Base-by-base conservation (phyloP, 202 grass and related monocot species). In the Carex arenaria region DNA sequence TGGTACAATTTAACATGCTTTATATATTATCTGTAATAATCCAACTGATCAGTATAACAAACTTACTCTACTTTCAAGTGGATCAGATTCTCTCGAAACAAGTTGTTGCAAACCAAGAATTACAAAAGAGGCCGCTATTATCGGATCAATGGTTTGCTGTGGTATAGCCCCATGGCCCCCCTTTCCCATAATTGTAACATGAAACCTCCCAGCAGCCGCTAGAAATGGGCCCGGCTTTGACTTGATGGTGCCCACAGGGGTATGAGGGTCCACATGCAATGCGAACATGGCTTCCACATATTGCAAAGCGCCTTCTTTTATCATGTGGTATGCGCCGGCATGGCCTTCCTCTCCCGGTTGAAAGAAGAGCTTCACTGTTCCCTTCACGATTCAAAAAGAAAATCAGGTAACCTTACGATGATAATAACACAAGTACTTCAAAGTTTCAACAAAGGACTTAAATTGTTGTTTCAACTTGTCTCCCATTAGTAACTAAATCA, bases 341-440 rank as follows among this genome's bases (percentile, higher is more conserved):
- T 73, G n/a, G 42, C 87, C 84, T 87, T 94, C 87, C 80, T 94
- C 92, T 70, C 81, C 92, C 40, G 92, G 90, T 78, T 92, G 89
- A 82, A 94, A 94, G 22, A 92, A 80, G 32, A 94, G 86, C 84
- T 90, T 94, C 36, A 94, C 90, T 53, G 86, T 92, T 7, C 92
- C 92, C 92, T 94, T 72, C 8, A 0, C 9, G 74, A 81, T 40
- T n/a, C 31, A 19, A 81, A 57, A 55, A 63, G 26, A 52, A 42
- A 40, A 85, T 17, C 14, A 4, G 4, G 30, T 28, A 5, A 4
- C 5, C 10, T 53, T 18, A 72, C 42, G 14, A 0, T 63, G 9
- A 19, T 26, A 28, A 30, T 12, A 63, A 47, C 45, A 49, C 22
- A 61, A 61, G 57, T 61, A 61, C n/a, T 31, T 64, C 1, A 11